These are phyloP conservation scores for Fomes fomentarius DNA, from an alignment of 1,284 basidiomycete species.

Conservation along the genomic window DNA sequence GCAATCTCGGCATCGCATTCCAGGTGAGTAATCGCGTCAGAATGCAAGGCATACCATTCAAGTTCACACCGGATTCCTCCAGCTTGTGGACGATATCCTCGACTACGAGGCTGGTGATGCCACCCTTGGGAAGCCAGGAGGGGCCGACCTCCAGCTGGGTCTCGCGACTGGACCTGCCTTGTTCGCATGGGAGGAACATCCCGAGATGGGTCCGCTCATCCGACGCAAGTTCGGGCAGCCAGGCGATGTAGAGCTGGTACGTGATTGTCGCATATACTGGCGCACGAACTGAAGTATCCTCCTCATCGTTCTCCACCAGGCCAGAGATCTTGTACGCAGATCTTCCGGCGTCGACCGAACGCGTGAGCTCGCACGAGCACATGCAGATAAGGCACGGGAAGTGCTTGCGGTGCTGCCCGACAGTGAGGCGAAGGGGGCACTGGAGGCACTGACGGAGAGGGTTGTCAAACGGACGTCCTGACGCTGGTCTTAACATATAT, in stretches of 20 bases:
- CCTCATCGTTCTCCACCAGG: slow-evolving; percentile 48
- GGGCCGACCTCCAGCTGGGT: slow-evolving; percentile 86
- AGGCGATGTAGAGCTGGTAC: slow-evolving; percentile 86
- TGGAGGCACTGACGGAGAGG: slow-evolving; percentile 67
- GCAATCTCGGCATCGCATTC: slow-evolving; percentile 92
- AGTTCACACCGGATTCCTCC: slow-evolving; percentile 4
- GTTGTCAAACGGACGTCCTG: slow-evolving; percentile 62
- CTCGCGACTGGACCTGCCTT: slow-evolving; percentile 91
- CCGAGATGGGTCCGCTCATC: slow-evolving; percentile 83
- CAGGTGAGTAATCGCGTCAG: slow-evolving; percentile 63
- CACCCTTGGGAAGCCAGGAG: slow-evolving; percentile 83
- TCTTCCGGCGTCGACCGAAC: slow-evolving; percentile 85
- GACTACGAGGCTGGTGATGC: slow-evolving; percentile 78
- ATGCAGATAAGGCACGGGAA: slow-evolving; percentile 79
- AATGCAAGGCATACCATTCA: neutral
- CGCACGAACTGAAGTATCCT: slow-evolving; percentile 3
- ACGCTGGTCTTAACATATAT: slow-evolving; percentile 25
- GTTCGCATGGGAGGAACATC: slow-evolving; percentile 93
- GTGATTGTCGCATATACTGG: slow-evolving; percentile 27
- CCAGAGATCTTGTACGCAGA: slow-evolving; percentile 70
- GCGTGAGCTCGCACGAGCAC: slow-evolving; percentile 73
- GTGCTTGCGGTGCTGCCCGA: slow-evolving; percentile 78
- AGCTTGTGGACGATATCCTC: slow-evolving; percentile 93
- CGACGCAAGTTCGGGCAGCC: slow-evolving; percentile 79
- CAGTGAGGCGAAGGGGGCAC: slow-evolving; percentile 77